Evolutionary conservation across 2,329 filamentous ascomycete species (phyloP).

Genomic region (Penicillium sp.): DNA sequence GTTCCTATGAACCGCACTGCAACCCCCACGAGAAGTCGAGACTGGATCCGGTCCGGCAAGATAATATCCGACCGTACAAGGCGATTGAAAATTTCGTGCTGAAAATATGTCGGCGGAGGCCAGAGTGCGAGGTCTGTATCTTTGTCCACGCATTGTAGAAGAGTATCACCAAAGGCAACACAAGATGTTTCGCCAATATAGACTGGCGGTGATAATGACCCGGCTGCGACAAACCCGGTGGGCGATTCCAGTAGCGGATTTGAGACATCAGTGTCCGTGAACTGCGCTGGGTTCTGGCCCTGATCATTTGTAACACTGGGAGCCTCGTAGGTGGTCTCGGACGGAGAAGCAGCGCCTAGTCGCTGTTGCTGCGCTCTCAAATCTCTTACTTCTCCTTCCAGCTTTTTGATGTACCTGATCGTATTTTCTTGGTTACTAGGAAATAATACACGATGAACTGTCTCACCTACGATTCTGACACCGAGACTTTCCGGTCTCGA

Average conservation of each 20-base stretch:
- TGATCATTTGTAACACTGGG: constrained; percentile 6
- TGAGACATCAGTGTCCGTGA: constrained; percentile 12
- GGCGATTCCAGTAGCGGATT: constrained; percentile 11
- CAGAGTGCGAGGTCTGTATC: constrained; percentile 14
- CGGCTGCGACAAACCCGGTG: constrained; percentile 15
- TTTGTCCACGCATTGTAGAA: constrained; percentile 19
- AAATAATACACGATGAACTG: constrained; percentile 1
- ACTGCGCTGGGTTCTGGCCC: background rate
- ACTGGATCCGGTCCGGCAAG: constrained; percentile 20
- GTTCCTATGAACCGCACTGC: constrained; percentile 20
- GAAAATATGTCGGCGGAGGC: constrained; percentile 9
- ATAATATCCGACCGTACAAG: constrained; percentile 15
- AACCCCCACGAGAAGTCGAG: constrained; percentile 18
- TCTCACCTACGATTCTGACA: constrained; percentile 18
- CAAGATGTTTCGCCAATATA: constrained; percentile 22
- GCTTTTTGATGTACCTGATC: constrained; percentile 18
- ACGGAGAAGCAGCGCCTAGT: constrained; percentile 4
- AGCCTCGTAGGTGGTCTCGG: constrained; percentile 4
- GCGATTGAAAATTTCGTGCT: constrained; percentile 12
- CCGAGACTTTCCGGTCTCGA: constrained; percentile 31
- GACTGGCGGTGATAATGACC: constrained; percentile 15
- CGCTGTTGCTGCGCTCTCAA: constrained; percentile 6
- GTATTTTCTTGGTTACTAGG: constrained; percentile 6
- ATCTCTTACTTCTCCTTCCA: constrained; percentile 9
- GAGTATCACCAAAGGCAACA: constrained; percentile 21